Conservation (phyloP, 805 yeast genomes). For the Lachancea kluyveri region DNA sequence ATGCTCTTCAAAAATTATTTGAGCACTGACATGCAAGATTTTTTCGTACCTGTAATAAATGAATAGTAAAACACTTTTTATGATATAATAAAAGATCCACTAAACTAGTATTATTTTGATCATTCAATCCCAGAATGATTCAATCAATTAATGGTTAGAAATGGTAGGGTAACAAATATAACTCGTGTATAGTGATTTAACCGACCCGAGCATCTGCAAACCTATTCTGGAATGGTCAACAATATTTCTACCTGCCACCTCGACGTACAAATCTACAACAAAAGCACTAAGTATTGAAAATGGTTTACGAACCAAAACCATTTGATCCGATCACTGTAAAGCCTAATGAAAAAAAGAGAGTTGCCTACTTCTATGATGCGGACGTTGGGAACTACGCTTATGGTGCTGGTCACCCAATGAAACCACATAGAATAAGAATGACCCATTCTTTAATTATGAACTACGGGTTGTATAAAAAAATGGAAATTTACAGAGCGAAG, state of each 20-base stretch:
- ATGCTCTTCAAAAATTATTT: no score
- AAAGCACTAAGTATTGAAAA: slow-evolving; percentile 9
- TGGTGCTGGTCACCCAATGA: slow-evolving; percentile 99
- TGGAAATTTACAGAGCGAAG: slow-evolving; percentile 86
- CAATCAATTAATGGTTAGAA: no score
- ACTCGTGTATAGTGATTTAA: no score
- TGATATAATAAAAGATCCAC: no score
- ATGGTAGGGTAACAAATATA: no score
- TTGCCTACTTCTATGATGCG: slow-evolving; percentile 77
- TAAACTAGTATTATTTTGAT: no score
- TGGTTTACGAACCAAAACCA: slow-evolving; percentile 49
- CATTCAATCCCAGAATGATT: no score
- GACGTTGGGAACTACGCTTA: slow-evolving; percentile 98
- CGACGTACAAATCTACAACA: no score
- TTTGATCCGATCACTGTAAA: slow-evolving; percentile 57
- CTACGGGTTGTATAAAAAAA: slow-evolving; percentile 77
- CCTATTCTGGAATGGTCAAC: neutral
- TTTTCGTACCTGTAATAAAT: no score
- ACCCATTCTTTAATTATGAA: slow-evolving; percentile 87
- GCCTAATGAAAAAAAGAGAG: slow-evolving; percentile 46
- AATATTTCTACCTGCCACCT: neutral
- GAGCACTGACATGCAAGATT: no score
- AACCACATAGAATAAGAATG: slow-evolving; percentile 87
- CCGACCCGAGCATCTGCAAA: neutral
- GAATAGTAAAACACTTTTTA: no score